Evolutionary conservation across 106 monocot genomes (phyloP).

Genomic region (Apostasia shenzhenica): DNA sequence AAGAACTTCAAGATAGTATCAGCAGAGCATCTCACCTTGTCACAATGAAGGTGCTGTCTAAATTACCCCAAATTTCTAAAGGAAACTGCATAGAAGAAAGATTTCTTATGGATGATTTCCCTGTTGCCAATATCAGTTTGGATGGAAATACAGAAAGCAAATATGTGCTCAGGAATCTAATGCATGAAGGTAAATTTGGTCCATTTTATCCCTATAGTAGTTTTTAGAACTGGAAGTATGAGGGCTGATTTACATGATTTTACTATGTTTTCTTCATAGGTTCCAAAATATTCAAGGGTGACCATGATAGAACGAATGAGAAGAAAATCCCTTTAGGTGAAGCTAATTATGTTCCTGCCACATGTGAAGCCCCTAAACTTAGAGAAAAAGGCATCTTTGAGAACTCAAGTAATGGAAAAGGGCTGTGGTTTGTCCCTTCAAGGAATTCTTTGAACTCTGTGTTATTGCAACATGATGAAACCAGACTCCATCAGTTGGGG

Average conservation of each 20-base stretch:
- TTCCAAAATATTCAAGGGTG: slow-evolving; percentile 7
- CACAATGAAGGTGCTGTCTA: slow-evolving; percentile 3
- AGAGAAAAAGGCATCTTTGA: not conserved
- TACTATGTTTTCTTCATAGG: slow-evolving; percentile 12
- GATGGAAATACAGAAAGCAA: slow-evolving; percentile 12
- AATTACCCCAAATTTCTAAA: slow-evolving; percentile 6
- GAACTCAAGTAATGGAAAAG: not conserved
- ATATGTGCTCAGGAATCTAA: not conserved
- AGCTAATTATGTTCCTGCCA: slow-evolving; percentile 1
- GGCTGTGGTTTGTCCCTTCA: not conserved
- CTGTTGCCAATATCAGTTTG: not conserved
- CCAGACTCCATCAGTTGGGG: slow-evolving; percentile 6
- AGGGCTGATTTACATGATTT: not conserved
- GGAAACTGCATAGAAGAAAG: slow-evolving; percentile 2
- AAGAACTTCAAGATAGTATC: slow-evolving; percentile 8
- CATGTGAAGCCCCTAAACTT: not conserved
- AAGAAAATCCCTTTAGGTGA: slow-evolving; percentile 1
- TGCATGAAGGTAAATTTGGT: slow-evolving; percentile 17
- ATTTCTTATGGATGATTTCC: slow-evolving; percentile 1
- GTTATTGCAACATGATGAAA: slow-evolving; percentile 7
- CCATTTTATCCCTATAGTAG: not conserved
- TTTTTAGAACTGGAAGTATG: not conserved
- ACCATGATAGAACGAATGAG: not conserved
- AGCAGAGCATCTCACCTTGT: slow-evolving; percentile 9
- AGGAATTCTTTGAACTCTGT: not conserved